Evolutionary conservation across 192 early-diverging fungal genomes (phyloP).

Genomic region (Jimgerdemannia flammicorona): DNA sequence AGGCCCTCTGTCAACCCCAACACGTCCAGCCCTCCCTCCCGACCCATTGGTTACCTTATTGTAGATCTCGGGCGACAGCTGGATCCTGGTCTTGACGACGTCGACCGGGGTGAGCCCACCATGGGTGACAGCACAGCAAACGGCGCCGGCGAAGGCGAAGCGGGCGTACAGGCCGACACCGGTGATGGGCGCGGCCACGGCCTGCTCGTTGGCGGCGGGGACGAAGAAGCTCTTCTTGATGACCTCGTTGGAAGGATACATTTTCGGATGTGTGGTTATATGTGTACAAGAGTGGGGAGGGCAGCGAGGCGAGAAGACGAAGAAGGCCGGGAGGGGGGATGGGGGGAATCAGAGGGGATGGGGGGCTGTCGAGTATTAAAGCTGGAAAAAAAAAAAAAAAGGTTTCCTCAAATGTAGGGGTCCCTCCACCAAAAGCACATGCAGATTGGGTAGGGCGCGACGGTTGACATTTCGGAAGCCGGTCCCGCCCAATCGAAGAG

Average conservation of each 20-base stretch:
- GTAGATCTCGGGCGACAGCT: constrained; percentile 56
- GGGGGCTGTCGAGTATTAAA: too few relatives aligned
- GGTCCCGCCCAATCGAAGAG: too few relatives aligned
- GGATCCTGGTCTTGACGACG: constrained; percentile 77
- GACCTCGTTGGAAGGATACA: constrained; percentile 30
- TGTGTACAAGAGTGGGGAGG: neutral
- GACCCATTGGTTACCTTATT: constrained; percentile 35
- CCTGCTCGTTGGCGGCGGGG: constrained; percentile 22
- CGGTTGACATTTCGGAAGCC: too few relatives aligned
- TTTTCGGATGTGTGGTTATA: neutral
- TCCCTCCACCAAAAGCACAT: too few relatives aligned
- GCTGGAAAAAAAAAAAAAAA: too few relatives aligned
- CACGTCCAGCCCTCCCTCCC: neutral
- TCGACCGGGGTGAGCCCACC: constrained; percentile 60
- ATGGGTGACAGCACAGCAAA: constrained; percentile 59
- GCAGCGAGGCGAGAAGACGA: neutral
- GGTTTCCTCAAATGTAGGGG: too few relatives aligned
- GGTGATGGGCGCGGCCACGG: constrained; percentile 30
- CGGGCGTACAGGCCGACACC: constrained; percentile 49
- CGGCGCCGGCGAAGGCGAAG: constrained; percentile 55
- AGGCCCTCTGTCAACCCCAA: neutral
- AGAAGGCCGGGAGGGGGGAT: neutral
- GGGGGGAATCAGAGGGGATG: neutral
- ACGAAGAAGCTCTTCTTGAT: constrained; percentile 32
- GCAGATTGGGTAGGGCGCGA: too few relatives aligned